A percentile compares a stretch with the other conserved stretches of the same genome.
Conservation (phyloP, 768 basidiomycete species). For the Lanmaoa pseudosensibilis region DNA sequence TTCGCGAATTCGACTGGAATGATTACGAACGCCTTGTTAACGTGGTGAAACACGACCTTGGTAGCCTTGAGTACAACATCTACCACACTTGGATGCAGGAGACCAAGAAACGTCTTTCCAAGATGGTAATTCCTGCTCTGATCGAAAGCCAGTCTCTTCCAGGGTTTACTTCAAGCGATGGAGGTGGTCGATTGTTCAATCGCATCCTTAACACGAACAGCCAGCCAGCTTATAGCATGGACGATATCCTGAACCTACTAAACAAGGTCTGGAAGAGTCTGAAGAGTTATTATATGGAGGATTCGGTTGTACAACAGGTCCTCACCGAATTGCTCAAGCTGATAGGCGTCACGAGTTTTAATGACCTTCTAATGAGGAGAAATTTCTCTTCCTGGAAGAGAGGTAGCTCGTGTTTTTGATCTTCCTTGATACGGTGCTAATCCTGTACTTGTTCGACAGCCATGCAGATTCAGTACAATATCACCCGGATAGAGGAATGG, state of each 20-base stretch:
- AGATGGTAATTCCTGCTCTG: constrained; percentile 99
- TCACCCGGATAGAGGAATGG: constrained; percentile 97
- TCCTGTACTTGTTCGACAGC: constrained; percentile 48
- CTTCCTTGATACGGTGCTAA: not conserved
- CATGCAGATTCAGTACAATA: constrained; percentile 99
- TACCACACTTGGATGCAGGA: constrained; percentile 99
- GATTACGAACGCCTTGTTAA: constrained; percentile 95
- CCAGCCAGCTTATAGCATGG: constrained; percentile 94
- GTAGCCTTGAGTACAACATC: constrained; percentile 98
- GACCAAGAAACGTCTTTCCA: constrained; percentile 91
- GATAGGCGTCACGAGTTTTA: constrained; percentile 96
- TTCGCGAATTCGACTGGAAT: constrained; percentile 93
- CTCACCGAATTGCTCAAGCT: constrained; percentile 93
- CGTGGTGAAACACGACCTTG: constrained; percentile 98
- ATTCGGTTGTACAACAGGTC: constrained; percentile 93
- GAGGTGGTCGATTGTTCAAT: constrained; percentile 90
- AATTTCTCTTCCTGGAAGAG: constrained; percentile 99
- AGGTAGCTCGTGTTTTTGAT: constrained; percentile 51
- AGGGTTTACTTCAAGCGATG: constrained; percentile 95
- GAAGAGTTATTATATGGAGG: constrained; percentile 98
- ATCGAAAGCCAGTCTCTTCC: constrained; percentile 98
- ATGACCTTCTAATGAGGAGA: constrained; percentile 95
- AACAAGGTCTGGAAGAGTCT: constrained; percentile 98
- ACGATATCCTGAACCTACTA: constrained; percentile 93
- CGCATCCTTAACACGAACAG: constrained; percentile 84